Evolutionary conservation across 2,329 filamentous ascomycete genomes (phyloP).

Genomic region (Fusarium concolor): DNA sequence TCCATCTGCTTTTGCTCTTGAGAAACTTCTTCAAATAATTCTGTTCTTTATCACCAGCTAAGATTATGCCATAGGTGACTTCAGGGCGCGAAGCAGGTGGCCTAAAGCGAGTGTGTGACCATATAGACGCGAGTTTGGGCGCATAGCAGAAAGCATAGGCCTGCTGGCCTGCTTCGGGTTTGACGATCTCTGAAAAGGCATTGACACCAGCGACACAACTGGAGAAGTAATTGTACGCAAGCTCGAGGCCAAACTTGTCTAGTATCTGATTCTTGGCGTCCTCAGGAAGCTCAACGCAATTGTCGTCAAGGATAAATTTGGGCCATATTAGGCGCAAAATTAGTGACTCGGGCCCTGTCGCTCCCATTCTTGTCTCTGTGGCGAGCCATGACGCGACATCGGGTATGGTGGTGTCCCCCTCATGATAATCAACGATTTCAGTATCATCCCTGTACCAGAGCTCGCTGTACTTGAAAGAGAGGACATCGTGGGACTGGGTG

Average conservation of each 20-base stretch:
- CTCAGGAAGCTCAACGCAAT: conserved; percentile 44
- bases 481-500: conserved; percentile 23
- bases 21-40: conserved; percentile 40
- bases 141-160: conserved; percentile 52
- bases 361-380: conserved; percentile 26
- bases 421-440: conserved; percentile 27
- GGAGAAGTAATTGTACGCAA: conserved; percentile 51
- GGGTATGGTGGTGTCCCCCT: conserved; percentile 13
- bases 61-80: conserved; percentile 50
- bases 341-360: conserved; percentile 37
- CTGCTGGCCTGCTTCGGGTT: conserved; percentile 19
- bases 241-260: conserved; percentile 45
- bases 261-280: conserved; percentile 37
- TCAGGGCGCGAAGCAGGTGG: conserved; percentile 11
- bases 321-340: conserved; percentile 49
- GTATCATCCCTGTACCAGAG: conserved; percentile 45
- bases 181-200: conserved; percentile 34
- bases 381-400: conserved; percentile 41
- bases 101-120: conserved; percentile 48
- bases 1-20: conserved; percentile 46
- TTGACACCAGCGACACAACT: conserved; percentile 52
- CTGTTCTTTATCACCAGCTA: conserved; percentile 46
- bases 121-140: conserved; percentile 54
- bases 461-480: conserved; percentile 46
- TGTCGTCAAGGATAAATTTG: conserved; percentile 37